Evolutionary conservation across 257 asterid species (phyloP).

Genomic region (Solanum rostratum): DNA sequence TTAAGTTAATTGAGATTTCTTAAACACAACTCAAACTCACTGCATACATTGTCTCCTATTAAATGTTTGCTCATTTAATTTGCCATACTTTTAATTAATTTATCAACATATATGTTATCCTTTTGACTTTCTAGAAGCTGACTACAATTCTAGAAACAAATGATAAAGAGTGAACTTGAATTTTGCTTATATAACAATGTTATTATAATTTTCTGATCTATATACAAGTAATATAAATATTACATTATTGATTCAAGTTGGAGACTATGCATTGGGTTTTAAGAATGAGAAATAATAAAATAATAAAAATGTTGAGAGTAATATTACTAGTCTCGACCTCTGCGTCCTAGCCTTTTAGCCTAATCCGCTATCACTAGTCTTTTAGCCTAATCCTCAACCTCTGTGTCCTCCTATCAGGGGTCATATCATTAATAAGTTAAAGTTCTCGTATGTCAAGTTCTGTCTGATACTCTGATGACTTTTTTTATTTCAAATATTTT

Average conservation of each 20-base stretch:
- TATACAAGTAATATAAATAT: background rate
- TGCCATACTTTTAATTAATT: background rate
- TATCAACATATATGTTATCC: background rate
- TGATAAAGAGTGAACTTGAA: background rate
- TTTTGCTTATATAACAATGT: background rate
- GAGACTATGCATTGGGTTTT: background rate
- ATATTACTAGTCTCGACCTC: too few species aligned
- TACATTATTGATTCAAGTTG: background rate
- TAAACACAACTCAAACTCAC: background rate
- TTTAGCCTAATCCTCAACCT: too few species aligned
- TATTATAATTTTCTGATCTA: background rate
- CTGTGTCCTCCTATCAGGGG: too few species aligned
- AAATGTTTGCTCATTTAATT: background rate
- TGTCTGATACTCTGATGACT: background rate
- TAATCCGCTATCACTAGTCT: too few species aligned
- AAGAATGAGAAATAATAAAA: too few species aligned
- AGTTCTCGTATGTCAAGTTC: too few species aligned
- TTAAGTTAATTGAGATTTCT: background rate
- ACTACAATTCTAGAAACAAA: background rate
- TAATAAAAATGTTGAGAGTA: too few species aligned
- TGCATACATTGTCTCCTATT: too few species aligned
- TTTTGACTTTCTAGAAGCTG: background rate
- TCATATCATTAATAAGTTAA: too few species aligned
- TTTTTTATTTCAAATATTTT: background rate
- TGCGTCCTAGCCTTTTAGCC: too few species aligned